Evolutionary conservation across 805 yeast genomes (phyloP).

Genomic region (Candida easanensis): DNA sequence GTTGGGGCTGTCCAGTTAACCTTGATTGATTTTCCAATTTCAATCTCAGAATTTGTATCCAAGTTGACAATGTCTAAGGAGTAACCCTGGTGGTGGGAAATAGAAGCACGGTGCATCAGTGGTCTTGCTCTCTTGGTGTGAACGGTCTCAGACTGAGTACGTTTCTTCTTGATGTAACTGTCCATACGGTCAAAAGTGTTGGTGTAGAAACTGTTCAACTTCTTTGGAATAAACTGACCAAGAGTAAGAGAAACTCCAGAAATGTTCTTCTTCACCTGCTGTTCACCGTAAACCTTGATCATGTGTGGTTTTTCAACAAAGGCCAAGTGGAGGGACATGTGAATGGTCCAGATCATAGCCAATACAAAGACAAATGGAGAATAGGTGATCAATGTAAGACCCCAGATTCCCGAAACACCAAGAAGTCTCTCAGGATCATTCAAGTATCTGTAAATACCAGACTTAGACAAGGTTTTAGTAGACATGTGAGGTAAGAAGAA

Average conservation of each 20-base stretch:
- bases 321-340: conserved; percentile 64
- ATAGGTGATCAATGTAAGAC: conserved; percentile 58
- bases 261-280: conserved; percentile 52
- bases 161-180: conserved; percentile 25
- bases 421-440: conserved; percentile 80
- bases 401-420: conserved; percentile 81
- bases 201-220: conserved; percentile 40
- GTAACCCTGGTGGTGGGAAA: conserved; percentile 32
- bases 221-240: conserved; percentile 35
- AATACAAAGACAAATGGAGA: conserved; percentile 46
- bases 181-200: conserved; percentile 38
- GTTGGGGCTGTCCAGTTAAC: conserved; percentile 56
- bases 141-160: conserved; percentile 23
- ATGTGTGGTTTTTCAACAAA: conserved; percentile 78
- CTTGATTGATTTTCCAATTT: conserved; percentile 51
- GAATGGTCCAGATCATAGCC: conserved; percentile 62
- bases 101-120: conserved; percentile 11
- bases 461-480: conserved; percentile 56
- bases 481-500: conserved; percentile 62
- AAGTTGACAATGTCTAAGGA: conserved; percentile 23
- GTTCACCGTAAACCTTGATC: conserved; percentile 70
- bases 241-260: conserved; percentile 38
- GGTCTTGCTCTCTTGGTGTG: conserved; percentile 10
- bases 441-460: conserved; percentile 78
- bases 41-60: conserved; percentile 20